Conservation (phyloP, 371 early-diverging fungal genomes). For the Cokeromyces recurvatus region DNA sequence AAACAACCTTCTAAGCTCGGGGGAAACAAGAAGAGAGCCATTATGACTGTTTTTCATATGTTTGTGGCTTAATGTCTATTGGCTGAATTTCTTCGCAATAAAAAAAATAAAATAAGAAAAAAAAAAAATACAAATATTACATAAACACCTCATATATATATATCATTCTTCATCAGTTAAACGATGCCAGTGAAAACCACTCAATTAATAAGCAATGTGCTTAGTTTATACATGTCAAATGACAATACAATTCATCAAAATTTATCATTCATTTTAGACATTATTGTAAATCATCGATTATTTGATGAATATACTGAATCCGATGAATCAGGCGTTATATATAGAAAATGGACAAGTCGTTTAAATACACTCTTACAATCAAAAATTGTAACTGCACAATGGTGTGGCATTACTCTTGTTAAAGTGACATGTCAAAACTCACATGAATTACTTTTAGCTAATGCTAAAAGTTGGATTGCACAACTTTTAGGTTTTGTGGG, state of each 20-base stretch:
- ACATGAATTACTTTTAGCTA: conserved; percentile 27
- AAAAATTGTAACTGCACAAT: conserved; percentile 45
- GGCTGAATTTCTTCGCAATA: too few relatives aligned
- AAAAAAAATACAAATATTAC: too few relatives aligned
- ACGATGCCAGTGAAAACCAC: conserved; percentile 7
- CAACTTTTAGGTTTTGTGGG: conserved; percentile 33
- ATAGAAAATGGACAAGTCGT: conserved; percentile 53
- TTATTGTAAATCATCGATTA: conserved; percentile 38
- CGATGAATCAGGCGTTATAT: conserved; percentile 22
- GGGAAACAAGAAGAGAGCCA: too few relatives aligned
- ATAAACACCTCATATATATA: too few relatives aligned
- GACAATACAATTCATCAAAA: conserved; percentile 18
- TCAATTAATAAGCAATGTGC: conserved; percentile 12
- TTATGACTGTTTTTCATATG: too few relatives aligned
- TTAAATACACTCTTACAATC: conserved; percentile 56
- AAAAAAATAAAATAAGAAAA: too few relatives aligned
- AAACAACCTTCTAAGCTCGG: too few relatives aligned
- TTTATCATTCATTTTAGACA: conserved; percentile 47
- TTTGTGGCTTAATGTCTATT: too few relatives aligned
- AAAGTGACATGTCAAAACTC: conserved; percentile 52
- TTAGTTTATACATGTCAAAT: conserved; percentile 21
- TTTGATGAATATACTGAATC: conserved; percentile 22
- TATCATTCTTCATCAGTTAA: too few relatives aligned
- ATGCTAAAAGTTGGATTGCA: conserved; percentile 40
- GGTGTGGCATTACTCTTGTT: conserved; percentile 52